These are phyloP conservation scores for Hemileccinum rubropunctum DNA, from an alignment of 768 basidiomycete genomes.

Conservation along the genomic window DNA sequence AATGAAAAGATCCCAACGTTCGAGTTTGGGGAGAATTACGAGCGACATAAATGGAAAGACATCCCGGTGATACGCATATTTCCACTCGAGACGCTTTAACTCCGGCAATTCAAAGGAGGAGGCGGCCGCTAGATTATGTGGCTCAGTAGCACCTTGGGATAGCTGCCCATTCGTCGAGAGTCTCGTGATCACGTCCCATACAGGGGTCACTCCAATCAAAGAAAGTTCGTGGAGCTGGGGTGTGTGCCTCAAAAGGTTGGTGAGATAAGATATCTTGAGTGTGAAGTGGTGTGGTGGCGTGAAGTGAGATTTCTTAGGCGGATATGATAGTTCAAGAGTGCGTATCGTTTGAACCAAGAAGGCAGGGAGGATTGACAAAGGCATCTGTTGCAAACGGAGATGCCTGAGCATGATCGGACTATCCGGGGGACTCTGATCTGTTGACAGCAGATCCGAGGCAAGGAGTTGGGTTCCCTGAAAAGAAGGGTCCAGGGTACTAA, in stretches of 20 bases:
- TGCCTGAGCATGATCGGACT: conserved; percentile 20
- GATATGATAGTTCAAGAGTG: conserved; percentile 42
- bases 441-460: conserved; percentile 15
- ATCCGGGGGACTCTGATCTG: conserved; percentile 1
- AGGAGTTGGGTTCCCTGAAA: conserved; percentile 28
- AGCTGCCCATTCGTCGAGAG: conserved; percentile 10
- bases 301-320: conserved; percentile 25
- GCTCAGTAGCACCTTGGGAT: conserved; percentile 5
- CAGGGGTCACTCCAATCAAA: conserved; percentile 41
- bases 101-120: conserved; percentile 34
- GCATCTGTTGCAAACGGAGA: conserved; percentile 43
- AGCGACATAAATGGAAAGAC: conserved; percentile 44
- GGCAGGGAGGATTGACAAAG: conserved; percentile 37
- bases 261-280: conserved; percentile 40
- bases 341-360: conserved; percentile 38
- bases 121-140: conserved; percentile 4
- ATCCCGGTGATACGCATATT: conserved; percentile 41
- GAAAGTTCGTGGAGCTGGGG: conserved; percentile 43
- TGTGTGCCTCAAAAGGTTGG: conserved; percentile 35
- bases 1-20: conserved; percentile 45
- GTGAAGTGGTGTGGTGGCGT: conserved; percentile 29
- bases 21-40: conserved; percentile 38
- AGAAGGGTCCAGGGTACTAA: conserved; percentile 24
- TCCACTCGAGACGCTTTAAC: conserved; percentile 48
- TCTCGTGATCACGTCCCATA: conserved; percentile 32